Evolutionary conservation across 2,329 filamentous ascomycete species (phyloP).

Genomic region (Cladophialophora exuberans): DNA sequence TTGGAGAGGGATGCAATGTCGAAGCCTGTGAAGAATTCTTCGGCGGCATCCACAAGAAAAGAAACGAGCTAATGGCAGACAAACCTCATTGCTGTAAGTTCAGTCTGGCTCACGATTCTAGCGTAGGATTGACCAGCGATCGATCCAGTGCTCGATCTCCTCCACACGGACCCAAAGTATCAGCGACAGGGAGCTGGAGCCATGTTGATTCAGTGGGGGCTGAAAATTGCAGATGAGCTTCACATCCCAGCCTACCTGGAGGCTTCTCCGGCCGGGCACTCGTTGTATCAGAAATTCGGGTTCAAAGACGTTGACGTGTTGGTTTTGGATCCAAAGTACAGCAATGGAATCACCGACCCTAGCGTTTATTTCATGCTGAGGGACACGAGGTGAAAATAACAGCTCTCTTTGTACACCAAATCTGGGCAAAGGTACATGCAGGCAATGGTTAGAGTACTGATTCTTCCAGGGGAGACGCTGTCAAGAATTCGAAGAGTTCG

Average conservation of each 20-base stretch:
- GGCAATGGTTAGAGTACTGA: too few species aligned
- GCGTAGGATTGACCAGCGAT: conserved; percentile 36
- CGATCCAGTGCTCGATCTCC: conserved; percentile 52
- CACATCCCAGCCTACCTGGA: conserved; percentile 53
- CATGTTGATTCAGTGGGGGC: conserved; percentile 47
- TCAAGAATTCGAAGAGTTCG: too few species aligned
- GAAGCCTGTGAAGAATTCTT: conserved; percentile 53
- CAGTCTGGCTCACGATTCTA: neutral
- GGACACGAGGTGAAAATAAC: conserved; percentile 2
- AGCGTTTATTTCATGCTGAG: conserved; percentile 20
- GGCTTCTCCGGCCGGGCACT: conserved; percentile 47
- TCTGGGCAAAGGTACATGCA: too few species aligned
- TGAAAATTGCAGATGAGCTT: conserved; percentile 38
- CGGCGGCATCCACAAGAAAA: conserved; percentile 47
- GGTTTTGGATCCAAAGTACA: conserved; percentile 16
- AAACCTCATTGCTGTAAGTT: conserved; percentile 48
- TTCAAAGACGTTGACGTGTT: conserved; percentile 38
- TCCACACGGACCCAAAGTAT: conserved; percentile 35
- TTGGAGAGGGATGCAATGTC: conserved; percentile 47
- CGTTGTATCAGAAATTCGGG: conserved; percentile 53
- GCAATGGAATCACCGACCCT: conserved; percentile 13
- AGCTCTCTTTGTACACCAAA: too few species aligned
- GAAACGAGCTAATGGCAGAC: conserved; percentile 47
- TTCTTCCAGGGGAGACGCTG: too few species aligned
- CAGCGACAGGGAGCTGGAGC: conserved; percentile 50